These are phyloP conservation scores for Trichosporon sp. DNA, from an alignment of 1,284 basidiomycete genomes.

Conservation along the genomic window DNA sequence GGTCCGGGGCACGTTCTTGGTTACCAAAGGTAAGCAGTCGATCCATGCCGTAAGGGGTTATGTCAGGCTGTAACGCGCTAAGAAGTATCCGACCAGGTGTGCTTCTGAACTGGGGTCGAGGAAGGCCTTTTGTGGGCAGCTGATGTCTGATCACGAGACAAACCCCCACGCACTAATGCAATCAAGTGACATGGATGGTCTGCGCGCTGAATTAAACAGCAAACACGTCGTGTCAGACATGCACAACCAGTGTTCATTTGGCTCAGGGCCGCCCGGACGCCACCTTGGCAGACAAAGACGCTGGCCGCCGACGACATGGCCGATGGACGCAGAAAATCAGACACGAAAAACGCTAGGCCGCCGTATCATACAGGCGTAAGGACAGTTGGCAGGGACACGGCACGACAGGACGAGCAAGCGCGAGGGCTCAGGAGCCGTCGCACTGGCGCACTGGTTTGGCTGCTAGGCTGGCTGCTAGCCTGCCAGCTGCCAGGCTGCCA, in stretches of 20 bases:
- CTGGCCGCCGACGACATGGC: neutral
- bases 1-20: neutral
- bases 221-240: neutral
- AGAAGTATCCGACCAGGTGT: neutral
- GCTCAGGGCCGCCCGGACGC: neutral
- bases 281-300: neutral
- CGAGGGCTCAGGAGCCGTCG: neutral
- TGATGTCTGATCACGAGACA: neutral
- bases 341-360: neutral
- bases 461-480: neutral
- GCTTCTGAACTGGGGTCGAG: neutral
- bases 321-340: neutral
- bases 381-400: neutral
- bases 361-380: neutral
- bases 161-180: neutral
- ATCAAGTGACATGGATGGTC: neutral
- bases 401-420: neutral
- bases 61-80: conserved; percentile 1
- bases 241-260: neutral
- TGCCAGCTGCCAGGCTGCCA: neutral
- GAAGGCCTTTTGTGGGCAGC: neutral
- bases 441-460: neutral
- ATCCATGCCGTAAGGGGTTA: conserved; percentile 1
- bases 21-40: conserved; percentile 6
- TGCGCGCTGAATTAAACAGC: neutral